A percentile compares a stretch with the other conserved stretches of the same genome.
These are phyloP conservation scores for Cladophialophora immunda DNA, from an alignment of 2,329 filamentous ascomycete species.

Conservation along the genomic window DNA sequence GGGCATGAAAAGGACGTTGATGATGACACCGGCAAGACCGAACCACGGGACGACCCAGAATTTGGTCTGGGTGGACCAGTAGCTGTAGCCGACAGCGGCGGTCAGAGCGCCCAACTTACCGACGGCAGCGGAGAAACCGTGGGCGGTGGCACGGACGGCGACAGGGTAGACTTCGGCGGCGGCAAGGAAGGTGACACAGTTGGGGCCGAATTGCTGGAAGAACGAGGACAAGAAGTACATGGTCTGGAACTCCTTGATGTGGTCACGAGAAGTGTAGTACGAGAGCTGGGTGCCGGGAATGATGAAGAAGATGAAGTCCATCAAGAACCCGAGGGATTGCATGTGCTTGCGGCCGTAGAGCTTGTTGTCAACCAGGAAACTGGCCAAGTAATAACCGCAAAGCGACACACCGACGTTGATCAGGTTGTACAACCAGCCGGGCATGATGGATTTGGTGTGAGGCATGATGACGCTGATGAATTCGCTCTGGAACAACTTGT, in stretches of 20 bases:
- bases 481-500: conserved; percentile 94
- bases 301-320: conserved; percentile 93
- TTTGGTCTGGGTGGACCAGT: conserved; percentile 73
- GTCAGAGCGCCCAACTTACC: conserved; percentile 89
- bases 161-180: conserved; percentile 97
- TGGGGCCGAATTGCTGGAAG: conserved; percentile 99
- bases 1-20: conserved; percentile 88
- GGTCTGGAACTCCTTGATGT: conserved; percentile 90
- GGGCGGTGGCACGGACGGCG: conserved; percentile 88
- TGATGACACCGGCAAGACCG: conserved; percentile 82
- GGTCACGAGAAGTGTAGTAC: conserved; percentile 76
- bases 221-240: conserved; percentile 97
- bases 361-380: conserved; percentile 90
- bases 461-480: conserved; percentile 86
- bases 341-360: conserved; percentile 95
- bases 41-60: conserved; percentile 88
- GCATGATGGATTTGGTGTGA: conserved; percentile 76
- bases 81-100: conserved; percentile 91
- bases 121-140: conserved; percentile 91
- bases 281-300: conserved; percentile 87
- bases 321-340: conserved; percentile 92
- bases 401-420: conserved; percentile 89
- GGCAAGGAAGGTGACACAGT: conserved; percentile 94
- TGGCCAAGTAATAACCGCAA: conserved; percentile 87
- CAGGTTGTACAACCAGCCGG: conserved; percentile 90